Percentiles rank a stretch among this genome's conserved stretches.
Conservation (phyloP, 306 rosid genomes). For the Adenanthera pavonina region DNA sequence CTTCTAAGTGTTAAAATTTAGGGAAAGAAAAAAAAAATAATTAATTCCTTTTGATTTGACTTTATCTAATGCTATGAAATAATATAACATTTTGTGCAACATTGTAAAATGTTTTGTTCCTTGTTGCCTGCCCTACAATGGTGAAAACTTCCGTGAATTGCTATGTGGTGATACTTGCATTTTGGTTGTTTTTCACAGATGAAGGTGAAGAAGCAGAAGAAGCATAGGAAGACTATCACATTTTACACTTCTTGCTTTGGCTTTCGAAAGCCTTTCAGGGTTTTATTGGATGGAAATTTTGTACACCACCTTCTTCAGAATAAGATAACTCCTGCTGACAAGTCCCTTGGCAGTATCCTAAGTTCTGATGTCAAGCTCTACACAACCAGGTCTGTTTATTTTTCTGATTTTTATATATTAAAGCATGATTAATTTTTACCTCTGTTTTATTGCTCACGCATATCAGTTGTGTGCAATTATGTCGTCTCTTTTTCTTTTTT, state of each 20-base stretch:
- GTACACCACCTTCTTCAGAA: constrained; percentile 70
- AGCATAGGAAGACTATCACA: constrained; percentile 71
- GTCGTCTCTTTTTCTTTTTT: background rate
- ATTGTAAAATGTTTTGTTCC: too few species aligned
- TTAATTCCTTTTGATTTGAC: too few species aligned
- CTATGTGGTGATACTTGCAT: constrained; percentile 1
- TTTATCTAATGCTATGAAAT: too few species aligned
- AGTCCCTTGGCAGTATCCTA: constrained; percentile 58
- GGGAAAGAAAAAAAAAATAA: too few species aligned
- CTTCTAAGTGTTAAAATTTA: too few species aligned
- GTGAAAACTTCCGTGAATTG: background rate
- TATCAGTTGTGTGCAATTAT: too few species aligned
- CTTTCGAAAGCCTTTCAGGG: constrained; percentile 72
- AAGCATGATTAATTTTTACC: background rate
- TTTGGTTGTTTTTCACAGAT: constrained; percentile 47
- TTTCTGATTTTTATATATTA: background rate
- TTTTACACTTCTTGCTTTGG: constrained; percentile 78
- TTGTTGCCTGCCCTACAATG: background rate
- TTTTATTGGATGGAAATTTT: constrained; percentile 81
- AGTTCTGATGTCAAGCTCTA: constrained; percentile 68
- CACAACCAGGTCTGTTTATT: constrained; percentile 66
- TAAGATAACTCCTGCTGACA: constrained; percentile 72
- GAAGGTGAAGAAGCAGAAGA: constrained; percentile 75
- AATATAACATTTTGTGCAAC: background rate
- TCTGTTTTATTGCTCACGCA: background rate